Percentiles rank a stretch among this genome's conserved stretches.
Evolutionary conservation across 2,329 filamentous ascomycete genomes (phyloP).

Genomic region (Xenosphaeropsis pyriputrescens): DNA sequence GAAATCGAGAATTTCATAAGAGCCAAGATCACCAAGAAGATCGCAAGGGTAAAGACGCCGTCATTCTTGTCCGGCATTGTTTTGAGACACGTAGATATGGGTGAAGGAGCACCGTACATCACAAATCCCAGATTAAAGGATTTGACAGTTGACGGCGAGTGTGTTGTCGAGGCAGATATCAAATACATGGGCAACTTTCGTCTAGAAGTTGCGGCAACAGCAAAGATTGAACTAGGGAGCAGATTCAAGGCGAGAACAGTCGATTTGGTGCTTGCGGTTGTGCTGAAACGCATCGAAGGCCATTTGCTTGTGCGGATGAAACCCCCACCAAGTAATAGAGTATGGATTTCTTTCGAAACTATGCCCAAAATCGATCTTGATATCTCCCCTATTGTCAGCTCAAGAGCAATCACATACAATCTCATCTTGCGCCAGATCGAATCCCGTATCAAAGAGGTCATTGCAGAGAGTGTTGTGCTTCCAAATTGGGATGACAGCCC

Average conservation of each 20-base stretch:
- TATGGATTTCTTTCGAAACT: constrained; percentile 94
- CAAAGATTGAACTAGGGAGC: constrained; percentile 76
- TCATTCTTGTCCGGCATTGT: constrained; percentile 75
- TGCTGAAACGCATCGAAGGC: constrained; percentile 73
- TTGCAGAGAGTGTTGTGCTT: constrained; percentile 79
- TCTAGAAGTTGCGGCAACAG: constrained; percentile 83
- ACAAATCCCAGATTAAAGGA: constrained; percentile 82
- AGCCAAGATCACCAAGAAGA: constrained; percentile 89
- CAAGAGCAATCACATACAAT: constrained; percentile 87
- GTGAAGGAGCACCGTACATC: constrained; percentile 74
- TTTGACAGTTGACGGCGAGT: constrained; percentile 81
- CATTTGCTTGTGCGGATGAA: constrained; percentile 80
- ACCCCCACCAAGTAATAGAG: constrained; percentile 81
- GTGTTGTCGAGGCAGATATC: constrained; percentile 73
- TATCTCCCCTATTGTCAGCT: constrained; percentile 93
- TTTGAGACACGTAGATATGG: constrained; percentile 74
- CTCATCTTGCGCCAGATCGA: constrained; percentile 89
- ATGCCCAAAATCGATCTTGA: constrained; percentile 87
- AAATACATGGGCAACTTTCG: constrained; percentile 82
- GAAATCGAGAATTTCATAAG: constrained; percentile 68
- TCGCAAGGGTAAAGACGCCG: constrained; percentile 82
- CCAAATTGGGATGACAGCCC: constrained; percentile 96
- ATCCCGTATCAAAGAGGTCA: constrained; percentile 83
- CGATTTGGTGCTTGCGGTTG: constrained; percentile 73
- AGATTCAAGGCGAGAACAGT: constrained; percentile 86